Percentiles rank a stretch among this genome's conserved stretches.
These are phyloP conservation scores for Mycosphaerella arachidis DNA, from an alignment of 2,329 filamentous ascomycete genomes.

Conservation along the genomic window DNA sequence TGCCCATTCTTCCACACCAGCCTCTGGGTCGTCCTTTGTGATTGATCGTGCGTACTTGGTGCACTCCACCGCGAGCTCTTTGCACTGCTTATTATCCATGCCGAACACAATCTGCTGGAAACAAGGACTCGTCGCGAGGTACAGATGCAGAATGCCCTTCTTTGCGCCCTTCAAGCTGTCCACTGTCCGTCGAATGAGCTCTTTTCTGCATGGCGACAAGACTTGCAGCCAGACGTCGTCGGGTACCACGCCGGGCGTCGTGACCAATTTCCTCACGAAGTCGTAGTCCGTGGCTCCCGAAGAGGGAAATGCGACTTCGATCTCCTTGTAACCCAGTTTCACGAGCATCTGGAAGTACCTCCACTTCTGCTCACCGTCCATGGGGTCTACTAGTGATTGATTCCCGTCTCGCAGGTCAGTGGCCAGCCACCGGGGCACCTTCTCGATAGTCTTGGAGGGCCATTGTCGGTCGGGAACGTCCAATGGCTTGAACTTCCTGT, in stretches of 20 bases:
- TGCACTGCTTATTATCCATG: constrained; percentile 74
- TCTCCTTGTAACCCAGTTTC: constrained; percentile 93
- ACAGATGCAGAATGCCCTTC: constrained; percentile 92
- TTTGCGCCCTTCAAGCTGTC: constrained; percentile 84
- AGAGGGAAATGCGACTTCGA: constrained; percentile 92
- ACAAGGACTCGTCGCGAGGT: constrained; percentile 92
- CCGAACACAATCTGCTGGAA: constrained; percentile 89
- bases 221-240: constrained; percentile 92
- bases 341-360: constrained; percentile 91
- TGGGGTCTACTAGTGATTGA: constrained; percentile 87
- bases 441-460: constrained; percentile 76
- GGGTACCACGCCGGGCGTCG: constrained; percentile 76
- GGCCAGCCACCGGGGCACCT: constrained; percentile 84
- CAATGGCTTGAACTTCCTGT: constrained; percentile 64
- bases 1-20: constrained; percentile 61
- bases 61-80: constrained; percentile 79
- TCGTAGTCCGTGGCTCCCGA: constrained; percentile 94
- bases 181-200: constrained; percentile 84
- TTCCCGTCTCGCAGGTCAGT: constrained; percentile 90
- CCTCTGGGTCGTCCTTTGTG: constrained; percentile 69
- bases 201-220: constrained; percentile 83
- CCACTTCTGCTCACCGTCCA: constrained; percentile 96
- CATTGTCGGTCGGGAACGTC: constrained; percentile 71
- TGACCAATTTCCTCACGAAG: constrained; percentile 81
- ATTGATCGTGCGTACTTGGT: constrained; percentile 81